A percentile compares a stretch with the other conserved stretches of the same genome.
These are phyloP conservation scores for Leccinum subtestaceum DNA, from an alignment of 768 basidiomycete species.

Conservation along the genomic window DNA sequence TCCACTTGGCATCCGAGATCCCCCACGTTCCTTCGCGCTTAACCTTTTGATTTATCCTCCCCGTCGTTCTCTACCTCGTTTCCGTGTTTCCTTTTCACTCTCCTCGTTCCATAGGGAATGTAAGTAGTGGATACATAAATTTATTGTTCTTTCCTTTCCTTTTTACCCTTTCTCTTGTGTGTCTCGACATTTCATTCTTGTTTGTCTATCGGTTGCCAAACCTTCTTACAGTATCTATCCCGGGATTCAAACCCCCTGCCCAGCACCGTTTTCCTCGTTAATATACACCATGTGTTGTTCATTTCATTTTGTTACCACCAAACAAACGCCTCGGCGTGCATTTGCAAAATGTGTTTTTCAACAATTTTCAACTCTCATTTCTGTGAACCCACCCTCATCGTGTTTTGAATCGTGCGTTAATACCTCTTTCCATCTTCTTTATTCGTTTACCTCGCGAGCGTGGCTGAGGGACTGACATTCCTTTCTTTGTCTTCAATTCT, in stretches of 20 bases:
- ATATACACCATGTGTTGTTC: slow-evolving; percentile 1
- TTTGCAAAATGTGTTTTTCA: not conserved
- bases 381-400: not conserved
- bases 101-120: slow-evolving; percentile 13
- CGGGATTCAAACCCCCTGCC: not conserved
- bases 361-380: not conserved
- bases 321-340: not conserved
- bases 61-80: not conserved
- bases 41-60: not conserved
- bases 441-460: not conserved
- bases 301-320: not conserved
- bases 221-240: slow-evolving; percentile 12
- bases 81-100: not conserved
- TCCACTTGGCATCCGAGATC: not conserved
- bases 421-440: not conserved
- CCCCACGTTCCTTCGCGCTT: not conserved
- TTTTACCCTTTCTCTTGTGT: not conserved
- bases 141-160: not conserved
- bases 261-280: not conserved
- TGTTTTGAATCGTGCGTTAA: not conserved
- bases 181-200: not conserved
- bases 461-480: not conserved
- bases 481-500: not conserved
- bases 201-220: not conserved
- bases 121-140: slow-evolving; percentile 1